Evolutionary conservation across 2,329 filamentous ascomycete species (phyloP).

Genomic region (Penicillium brevicompactum): DNA sequence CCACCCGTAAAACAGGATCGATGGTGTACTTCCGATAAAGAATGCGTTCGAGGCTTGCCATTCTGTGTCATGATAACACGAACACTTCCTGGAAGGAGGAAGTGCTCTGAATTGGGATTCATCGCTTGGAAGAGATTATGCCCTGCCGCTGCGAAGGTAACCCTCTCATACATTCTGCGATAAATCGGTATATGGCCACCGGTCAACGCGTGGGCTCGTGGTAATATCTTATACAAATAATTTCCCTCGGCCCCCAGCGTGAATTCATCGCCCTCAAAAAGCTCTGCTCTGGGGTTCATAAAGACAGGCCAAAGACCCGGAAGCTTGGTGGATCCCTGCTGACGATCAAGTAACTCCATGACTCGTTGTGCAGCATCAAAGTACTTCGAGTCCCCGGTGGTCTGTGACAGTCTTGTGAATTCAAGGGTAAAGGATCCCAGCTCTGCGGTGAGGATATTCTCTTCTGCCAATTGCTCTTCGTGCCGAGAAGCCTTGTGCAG

Average conservation of each 20-base stretch:
- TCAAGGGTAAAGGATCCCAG: conserved; percentile 45
- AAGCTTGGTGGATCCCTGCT: conserved; percentile 39
- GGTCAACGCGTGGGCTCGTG: conserved; percentile 50
- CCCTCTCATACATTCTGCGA: conserved; percentile 59
- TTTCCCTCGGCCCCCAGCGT: conserved; percentile 60
- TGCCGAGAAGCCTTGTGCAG: conserved; percentile 24
- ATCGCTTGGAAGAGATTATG: conserved; percentile 55
- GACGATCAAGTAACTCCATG: conserved; percentile 32
- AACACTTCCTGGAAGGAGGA: conserved; percentile 50
- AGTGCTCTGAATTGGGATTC: conserved; percentile 47
- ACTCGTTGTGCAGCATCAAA: conserved; percentile 43
- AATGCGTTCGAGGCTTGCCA: conserved; percentile 10
- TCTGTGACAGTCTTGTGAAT: conserved; percentile 44
- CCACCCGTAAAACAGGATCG: conserved; percentile 58
- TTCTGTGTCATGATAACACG: conserved; percentile 26
- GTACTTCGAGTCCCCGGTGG: conserved; percentile 41
- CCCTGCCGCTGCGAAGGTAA: conserved; percentile 45
- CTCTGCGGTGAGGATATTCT: conserved; percentile 34
- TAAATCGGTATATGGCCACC: conserved; percentile 50
- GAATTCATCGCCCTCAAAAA: conserved; percentile 42
- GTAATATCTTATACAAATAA: conserved; percentile 61
- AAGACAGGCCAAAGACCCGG: conserved; percentile 44
- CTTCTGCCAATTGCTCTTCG: conserved; percentile 28
- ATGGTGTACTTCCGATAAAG: conserved; percentile 51
- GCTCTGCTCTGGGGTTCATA: conserved; percentile 32